Conservation (phyloP, 1,139 yeast species). For the Petasospora fabianii region DNA sequence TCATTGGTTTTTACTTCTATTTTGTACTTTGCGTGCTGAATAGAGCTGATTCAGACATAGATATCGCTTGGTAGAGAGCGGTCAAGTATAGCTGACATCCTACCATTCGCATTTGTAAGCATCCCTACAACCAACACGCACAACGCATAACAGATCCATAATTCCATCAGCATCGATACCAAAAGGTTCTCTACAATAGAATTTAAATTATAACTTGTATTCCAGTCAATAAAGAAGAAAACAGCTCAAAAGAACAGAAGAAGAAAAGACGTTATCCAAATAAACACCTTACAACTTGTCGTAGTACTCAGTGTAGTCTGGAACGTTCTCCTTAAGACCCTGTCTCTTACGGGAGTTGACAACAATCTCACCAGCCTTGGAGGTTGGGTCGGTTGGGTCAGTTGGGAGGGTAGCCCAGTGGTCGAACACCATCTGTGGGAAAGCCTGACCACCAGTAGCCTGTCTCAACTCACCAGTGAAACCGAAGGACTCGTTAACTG, state of each 20-base stretch:
- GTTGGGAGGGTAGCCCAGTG: conserved; percentile 93
- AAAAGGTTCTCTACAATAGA: too few relatives aligned
- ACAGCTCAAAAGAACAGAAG: conserved; percentile 5
- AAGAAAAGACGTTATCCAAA: not conserved
- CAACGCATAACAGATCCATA: not conserved
- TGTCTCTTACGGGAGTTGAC: conserved; percentile 90
- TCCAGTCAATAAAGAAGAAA: conserved; percentile 4
- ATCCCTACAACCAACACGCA: not conserved
- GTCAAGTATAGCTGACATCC: too few relatives aligned
- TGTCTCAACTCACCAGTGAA: conserved; percentile 99
- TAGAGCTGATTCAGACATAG: too few relatives aligned
- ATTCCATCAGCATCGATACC: too few relatives aligned
- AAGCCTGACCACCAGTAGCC: conserved; percentile 99
- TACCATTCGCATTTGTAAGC: not conserved
- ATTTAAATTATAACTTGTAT: conserved; percentile 8
- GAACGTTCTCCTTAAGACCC: conserved; percentile 96
- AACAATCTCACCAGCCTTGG: conserved; percentile 96
- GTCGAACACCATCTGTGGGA: conserved; percentile 99
- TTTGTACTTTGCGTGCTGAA: too few relatives aligned
- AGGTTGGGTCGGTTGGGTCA: conserved; percentile 86
- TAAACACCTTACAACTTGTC: conserved; percentile 74
- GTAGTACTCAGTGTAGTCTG: conserved; percentile 99
- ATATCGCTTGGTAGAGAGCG: too few relatives aligned
- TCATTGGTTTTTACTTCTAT: too few relatives aligned
- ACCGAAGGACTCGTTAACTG: conserved; percentile 99